Conservation (phyloP, 2,329 filamentous ascomycete species). For the Cytospora leucostoma region DNA sequence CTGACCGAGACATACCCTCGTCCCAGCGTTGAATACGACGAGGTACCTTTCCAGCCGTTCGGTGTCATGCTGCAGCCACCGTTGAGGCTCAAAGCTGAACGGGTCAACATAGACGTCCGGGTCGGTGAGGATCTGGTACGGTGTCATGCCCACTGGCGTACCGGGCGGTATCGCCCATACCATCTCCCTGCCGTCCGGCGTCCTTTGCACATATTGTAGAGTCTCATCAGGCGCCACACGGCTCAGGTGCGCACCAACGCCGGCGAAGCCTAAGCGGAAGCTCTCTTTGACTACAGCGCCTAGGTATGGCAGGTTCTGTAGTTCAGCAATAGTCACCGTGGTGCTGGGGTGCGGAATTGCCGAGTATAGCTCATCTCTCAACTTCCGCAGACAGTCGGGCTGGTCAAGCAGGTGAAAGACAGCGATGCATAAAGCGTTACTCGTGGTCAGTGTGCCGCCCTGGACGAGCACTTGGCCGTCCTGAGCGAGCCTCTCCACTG, state of each 20-base stretch:
- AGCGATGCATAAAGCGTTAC: conserved; percentile 37
- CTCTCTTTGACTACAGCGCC: conserved; percentile 48
- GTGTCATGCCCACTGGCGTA: conserved; percentile 35
- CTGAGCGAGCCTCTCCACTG: conserved; percentile 38
- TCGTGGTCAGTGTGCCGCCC: conserved; percentile 45
- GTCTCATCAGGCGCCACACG: conserved; percentile 46
- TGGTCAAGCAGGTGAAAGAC: conserved; percentile 39
- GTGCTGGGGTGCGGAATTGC: conserved; percentile 39
- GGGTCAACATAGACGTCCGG: conserved; percentile 30
- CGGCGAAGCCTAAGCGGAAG: conserved; percentile 48
- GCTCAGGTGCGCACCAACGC: conserved; percentile 39
- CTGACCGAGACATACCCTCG: conserved; percentile 34
- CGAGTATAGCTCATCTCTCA: too few species aligned
- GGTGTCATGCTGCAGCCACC: conserved; percentile 1
- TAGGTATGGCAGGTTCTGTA: conserved; percentile 43
- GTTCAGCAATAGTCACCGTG: conserved; percentile 26
- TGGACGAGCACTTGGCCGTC: conserved; percentile 43
- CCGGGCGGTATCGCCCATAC: conserved; percentile 32
- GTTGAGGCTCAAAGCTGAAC: conserved; percentile 11
- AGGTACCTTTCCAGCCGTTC: conserved; percentile 4
- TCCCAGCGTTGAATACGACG: conserved; percentile 18
- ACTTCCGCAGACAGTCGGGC: too few species aligned
- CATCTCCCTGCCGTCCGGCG: conserved; percentile 24
- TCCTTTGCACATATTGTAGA: conserved; percentile 34
- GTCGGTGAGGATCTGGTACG: conserved; percentile 31